Evolutionary conservation across 1,284 basidiomycete genomes (phyloP).

Genomic region (Marasmius oreades): DNA sequence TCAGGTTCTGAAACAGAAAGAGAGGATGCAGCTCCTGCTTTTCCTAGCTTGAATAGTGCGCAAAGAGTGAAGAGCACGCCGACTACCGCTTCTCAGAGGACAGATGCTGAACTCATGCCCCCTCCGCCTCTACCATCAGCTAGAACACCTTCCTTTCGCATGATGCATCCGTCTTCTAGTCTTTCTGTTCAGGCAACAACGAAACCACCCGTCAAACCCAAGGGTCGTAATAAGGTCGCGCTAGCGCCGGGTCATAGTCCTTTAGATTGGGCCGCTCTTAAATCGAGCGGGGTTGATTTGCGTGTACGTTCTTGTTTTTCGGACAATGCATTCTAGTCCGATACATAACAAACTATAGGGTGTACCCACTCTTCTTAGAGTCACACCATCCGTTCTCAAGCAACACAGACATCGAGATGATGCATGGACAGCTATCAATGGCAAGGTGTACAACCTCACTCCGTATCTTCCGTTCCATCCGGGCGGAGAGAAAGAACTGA

Average conservation of each 20-base stretch:
- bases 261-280: constrained; percentile 92
- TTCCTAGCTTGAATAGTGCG: constrained; percentile 78
- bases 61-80: constrained; percentile 52
- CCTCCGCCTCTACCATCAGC: constrained; percentile 48
- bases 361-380: constrained; percentile 62
- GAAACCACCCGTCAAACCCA: constrained; percentile 49
- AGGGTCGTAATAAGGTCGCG: constrained; percentile 78
- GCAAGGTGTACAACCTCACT: constrained; percentile 97
- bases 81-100: constrained; percentile 29
- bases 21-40: constrained; percentile 74
- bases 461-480: constrained; percentile 92
- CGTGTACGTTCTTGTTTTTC: constrained; percentile 48
- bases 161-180: constrained; percentile 25
- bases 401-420: constrained; percentile 82
- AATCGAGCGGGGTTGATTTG: constrained; percentile 75
- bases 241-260: constrained; percentile 90
- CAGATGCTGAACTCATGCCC: constrained; percentile 63
- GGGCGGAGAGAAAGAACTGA: constrained; percentile 89
- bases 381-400: constrained; percentile 84
- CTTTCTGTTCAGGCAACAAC: constrained; percentile 58
- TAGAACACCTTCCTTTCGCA: constrained; percentile 36
- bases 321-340: neutral
- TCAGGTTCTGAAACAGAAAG: constrained; percentile 50
- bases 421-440: constrained; percentile 91
- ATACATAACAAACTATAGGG: constrained; percentile 40